These are phyloP conservation scores for Phytophthora colocasiae DNA, from an alignment of 352 stramenopile species.

Conservation along the genomic window DNA sequence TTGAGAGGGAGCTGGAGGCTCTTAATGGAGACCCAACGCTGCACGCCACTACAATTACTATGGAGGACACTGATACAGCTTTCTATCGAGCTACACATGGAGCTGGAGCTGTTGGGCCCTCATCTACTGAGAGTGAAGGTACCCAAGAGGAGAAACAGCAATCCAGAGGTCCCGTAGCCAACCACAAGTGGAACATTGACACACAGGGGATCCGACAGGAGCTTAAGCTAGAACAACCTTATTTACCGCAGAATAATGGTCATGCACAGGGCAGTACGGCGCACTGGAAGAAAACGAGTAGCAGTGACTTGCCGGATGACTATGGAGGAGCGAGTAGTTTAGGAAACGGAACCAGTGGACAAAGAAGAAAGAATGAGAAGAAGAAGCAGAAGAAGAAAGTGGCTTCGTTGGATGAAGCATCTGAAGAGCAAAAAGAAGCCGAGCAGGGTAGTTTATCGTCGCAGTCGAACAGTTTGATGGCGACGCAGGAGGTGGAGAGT, in stretches of 20 bases:
- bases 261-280: constrained; percentile 11
- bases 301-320: constrained; percentile 48
- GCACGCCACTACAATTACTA: constrained; percentile 39
- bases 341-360: not conserved
- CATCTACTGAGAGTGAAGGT: not conserved
- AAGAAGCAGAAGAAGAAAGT: constrained; percentile 10
- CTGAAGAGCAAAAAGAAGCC: constrained; percentile 10
- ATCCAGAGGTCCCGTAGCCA: constrained; percentile 52
- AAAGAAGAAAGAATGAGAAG: constrained; percentile 13
- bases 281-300: constrained; percentile 45
- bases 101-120: not conserved
- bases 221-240: constrained; percentile 39
- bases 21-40: constrained; percentile 45
- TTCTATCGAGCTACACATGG: constrained; percentile 35
- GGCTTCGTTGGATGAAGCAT: constrained; percentile 22
- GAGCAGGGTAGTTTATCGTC: constrained; percentile 4
- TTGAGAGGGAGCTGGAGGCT: constrained; percentile 67
- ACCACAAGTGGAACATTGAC: constrained; percentile 80
- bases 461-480: constrained; percentile 37
- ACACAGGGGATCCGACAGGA: constrained; percentile 68
- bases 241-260: constrained; percentile 38
- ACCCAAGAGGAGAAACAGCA: constrained; percentile 16
- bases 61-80: constrained; percentile 43
- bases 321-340: constrained; percentile 28
- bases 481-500: constrained; percentile 59